Evolutionary conservation across 768 basidiomycete species (phyloP).

Genomic region (Suillus lakei): DNA sequence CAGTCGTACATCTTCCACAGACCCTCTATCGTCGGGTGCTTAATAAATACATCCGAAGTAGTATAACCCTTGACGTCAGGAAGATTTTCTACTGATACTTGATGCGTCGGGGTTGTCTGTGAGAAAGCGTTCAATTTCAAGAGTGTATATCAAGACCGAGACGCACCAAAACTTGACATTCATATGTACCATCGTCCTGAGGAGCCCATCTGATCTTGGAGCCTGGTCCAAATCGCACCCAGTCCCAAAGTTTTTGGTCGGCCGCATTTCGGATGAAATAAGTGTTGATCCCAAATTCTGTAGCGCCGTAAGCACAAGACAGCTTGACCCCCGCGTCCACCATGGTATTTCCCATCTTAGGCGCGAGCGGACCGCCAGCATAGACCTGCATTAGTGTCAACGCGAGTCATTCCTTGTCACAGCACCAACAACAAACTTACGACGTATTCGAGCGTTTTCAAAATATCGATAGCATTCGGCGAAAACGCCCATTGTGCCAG

Average conservation of each 20-base stretch:
- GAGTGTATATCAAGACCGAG: background rate
- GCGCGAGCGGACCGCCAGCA: constrained; percentile 44
- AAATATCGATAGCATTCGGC: constrained; percentile 23
- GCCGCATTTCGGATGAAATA: constrained; percentile 18
- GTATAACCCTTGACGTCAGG: constrained; percentile 45
- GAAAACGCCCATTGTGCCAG: constrained; percentile 42
- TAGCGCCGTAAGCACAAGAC: constrained; percentile 42
- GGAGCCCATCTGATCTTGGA: constrained; percentile 34
- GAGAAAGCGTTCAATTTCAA: background rate
- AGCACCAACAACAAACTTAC: constrained; percentile 24
- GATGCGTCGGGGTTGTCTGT: constrained; percentile 11
- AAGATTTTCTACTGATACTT: constrained; percentile 36
- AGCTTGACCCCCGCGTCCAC: constrained; percentile 38
- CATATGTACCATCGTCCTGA: constrained; percentile 39
- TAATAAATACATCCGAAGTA: constrained; percentile 47
- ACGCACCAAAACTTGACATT: constrained; percentile 43
- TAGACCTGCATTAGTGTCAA: constrained; percentile 30
- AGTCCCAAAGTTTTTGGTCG: constrained; percentile 38
- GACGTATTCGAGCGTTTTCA: constrained; percentile 32
- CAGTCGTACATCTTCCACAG: constrained; percentile 40
- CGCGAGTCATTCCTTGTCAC: background rate
- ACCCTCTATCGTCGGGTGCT: constrained; percentile 47
- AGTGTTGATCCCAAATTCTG: constrained; percentile 23
- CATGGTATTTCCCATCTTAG: constrained; percentile 39
- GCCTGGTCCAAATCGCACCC: constrained; percentile 31